Conservation (phyloP, 2,329 filamentous ascomycete species). For the Colletotrichum costaricense region DNA sequence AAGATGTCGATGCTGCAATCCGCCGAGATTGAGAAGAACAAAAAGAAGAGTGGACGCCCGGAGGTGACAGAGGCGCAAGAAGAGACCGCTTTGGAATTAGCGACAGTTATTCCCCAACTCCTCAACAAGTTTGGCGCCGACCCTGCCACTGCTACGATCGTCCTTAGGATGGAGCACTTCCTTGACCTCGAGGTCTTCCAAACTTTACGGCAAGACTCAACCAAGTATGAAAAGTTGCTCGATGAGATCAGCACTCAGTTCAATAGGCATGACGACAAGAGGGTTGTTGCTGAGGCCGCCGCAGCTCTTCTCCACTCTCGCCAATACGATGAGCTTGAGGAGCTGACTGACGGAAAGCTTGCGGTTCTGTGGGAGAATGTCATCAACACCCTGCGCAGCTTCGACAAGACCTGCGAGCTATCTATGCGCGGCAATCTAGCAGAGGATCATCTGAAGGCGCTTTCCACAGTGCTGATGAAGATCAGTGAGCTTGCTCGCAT, state of each 20-base stretch:
- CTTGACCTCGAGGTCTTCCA: conserved; percentile 90
- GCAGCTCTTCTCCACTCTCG: conserved; percentile 86
- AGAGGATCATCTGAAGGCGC: conserved; percentile 71
- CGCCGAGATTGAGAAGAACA: conserved; percentile 72
- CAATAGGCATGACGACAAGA: conserved; percentile 87
- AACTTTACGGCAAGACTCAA: conserved; percentile 86
- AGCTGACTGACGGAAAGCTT: conserved; percentile 84
- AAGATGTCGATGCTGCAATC: conserved; percentile 77
- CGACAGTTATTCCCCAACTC: conserved; percentile 82
- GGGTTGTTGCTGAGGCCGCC: conserved; percentile 86
- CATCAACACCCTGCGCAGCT: conserved; percentile 76
- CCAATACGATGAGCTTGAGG: conserved; percentile 88
- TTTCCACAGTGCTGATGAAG: conserved; percentile 81
- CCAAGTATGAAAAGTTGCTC: conserved; percentile 81
- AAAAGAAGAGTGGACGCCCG: conserved; percentile 67
- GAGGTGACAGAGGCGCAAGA: conserved; percentile 80
- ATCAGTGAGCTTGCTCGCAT: conserved; percentile 85
- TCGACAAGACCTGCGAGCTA: conserved; percentile 79
- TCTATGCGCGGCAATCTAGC: conserved; percentile 76
- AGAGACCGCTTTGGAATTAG: conserved; percentile 81
- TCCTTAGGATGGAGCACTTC: conserved; percentile 86
- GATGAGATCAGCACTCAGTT: conserved; percentile 97
- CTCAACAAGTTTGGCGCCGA: conserved; percentile 95
- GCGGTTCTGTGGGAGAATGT: conserved; percentile 88
- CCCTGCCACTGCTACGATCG: conserved; percentile 85